Conservation (phyloP, 202 grass and related monocot species). For the Eragrostis tef region DNA sequence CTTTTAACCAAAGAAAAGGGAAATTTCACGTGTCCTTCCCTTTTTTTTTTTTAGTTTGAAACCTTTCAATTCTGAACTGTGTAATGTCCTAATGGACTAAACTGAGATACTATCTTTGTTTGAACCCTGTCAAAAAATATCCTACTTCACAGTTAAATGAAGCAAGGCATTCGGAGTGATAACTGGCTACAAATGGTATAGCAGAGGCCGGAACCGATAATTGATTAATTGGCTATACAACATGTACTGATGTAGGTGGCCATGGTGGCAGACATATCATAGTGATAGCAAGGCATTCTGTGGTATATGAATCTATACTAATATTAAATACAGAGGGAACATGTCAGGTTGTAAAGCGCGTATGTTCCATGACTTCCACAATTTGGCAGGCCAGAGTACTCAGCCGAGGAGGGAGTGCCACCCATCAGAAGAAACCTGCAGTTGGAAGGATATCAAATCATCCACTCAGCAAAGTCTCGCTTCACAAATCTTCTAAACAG, state of each 20-base stretch:
- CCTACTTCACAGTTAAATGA: background rate
- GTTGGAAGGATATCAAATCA: slow-evolving; percentile 20
- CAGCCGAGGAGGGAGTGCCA: background rate
- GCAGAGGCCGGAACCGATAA: no score
- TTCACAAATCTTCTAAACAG: background rate
- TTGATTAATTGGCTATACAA: background rate
- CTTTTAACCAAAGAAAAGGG: background rate
- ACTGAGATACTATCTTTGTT: background rate
- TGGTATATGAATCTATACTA: slow-evolving; percentile 1
- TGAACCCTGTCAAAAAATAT: background rate
- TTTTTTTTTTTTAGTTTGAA: background rate
- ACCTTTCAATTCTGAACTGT: background rate
- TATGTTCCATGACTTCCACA: background rate
- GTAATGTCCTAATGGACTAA: background rate
- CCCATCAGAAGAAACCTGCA: slow-evolving; percentile 65
- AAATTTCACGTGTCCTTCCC: background rate
- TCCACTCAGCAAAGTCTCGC: background rate
- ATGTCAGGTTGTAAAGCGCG: background rate
- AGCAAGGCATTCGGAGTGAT: no score
- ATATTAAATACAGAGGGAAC: background rate
- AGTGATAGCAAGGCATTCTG: background rate
- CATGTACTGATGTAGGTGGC: background rate
- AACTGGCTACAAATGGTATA: no score
- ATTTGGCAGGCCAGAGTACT: background rate
- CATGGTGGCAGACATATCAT: background rate